These are phyloP conservation scores for Artemisia argyi DNA, from an alignment of 129 eudicot species.

Conservation along the genomic window DNA sequence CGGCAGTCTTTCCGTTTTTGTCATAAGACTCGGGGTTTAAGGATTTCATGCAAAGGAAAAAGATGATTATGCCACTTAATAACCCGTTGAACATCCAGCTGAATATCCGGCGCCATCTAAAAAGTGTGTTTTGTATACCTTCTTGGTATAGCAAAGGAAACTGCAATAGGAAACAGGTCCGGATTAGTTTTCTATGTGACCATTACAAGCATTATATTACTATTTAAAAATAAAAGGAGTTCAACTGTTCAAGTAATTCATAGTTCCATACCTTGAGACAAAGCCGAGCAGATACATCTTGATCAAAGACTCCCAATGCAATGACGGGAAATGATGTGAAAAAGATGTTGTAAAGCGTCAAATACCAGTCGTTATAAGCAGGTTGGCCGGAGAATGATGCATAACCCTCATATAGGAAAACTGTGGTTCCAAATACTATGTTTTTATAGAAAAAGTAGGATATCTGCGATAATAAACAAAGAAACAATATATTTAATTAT, in stretches of 20 bases:
- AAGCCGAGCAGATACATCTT: conserved; percentile 54
- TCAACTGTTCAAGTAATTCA: not conserved
- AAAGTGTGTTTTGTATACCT: conserved; percentile 61
- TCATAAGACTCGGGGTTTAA: conserved; percentile 56
- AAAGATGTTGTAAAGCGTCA: conserved; percentile 54
- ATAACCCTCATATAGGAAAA: conserved; percentile 60
- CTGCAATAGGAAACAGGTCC: conserved; percentile 26
- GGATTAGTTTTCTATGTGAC: too few relatives aligned
- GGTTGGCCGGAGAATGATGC: conserved; percentile 67
- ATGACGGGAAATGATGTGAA: conserved; percentile 68
- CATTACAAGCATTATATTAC: not conserved
- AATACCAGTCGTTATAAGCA: conserved; percentile 65
- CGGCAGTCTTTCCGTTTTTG: conserved; percentile 46
- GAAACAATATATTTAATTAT: not conserved
- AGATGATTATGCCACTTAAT: conserved; percentile 43
- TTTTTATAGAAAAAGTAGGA: conserved; percentile 79
- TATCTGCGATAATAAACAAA: conserved; percentile 41
- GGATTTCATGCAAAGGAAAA: conserved; percentile 50
- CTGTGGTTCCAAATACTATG: conserved; percentile 62
- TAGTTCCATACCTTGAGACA: conserved; percentile 60
- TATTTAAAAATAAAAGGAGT: not conserved
- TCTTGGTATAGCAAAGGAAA: conserved; percentile 65
- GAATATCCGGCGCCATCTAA: conserved; percentile 61
- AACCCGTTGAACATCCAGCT: conserved; percentile 64
- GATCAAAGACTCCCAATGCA: conserved; percentile 74